Conservation (phyloP, 1,284 basidiomycete genomes). For the Ustanciosporium gigantosporum region DNA sequence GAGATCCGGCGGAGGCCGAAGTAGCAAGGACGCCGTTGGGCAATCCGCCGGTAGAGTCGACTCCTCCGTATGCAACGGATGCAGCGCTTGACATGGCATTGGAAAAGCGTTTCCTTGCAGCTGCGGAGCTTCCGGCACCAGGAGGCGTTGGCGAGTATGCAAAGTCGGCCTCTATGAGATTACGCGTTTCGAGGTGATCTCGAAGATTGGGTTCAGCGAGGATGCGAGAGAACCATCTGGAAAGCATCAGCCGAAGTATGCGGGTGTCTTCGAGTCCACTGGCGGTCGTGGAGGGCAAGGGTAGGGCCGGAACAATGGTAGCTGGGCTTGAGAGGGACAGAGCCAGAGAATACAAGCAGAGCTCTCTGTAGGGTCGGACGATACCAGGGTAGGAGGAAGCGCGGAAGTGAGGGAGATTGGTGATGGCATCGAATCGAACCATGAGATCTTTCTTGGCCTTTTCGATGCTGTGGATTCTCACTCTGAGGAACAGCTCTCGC, state of each 20-base stretch:
- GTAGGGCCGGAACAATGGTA: conserved; percentile 48
- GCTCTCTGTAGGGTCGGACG: conserved; percentile 46
- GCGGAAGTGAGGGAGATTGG: conserved; percentile 53
- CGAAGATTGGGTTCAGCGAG: conserved; percentile 33
- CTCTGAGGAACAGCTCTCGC: conserved; percentile 27
- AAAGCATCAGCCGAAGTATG: conserved; percentile 43
- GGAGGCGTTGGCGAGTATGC: conserved; percentile 48
- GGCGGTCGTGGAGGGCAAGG: conserved; percentile 38
- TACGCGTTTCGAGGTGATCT: conserved; percentile 48
- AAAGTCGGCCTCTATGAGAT: conserved; percentile 54
- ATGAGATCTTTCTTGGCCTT: conserved; percentile 39
- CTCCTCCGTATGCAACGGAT: conserved; percentile 29
- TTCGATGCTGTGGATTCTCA: conserved; percentile 39
- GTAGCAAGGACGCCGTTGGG: conserved; percentile 46
- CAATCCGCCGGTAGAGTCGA: conserved; percentile 32
- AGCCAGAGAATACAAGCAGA: conserved; percentile 44
- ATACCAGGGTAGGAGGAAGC: conserved; percentile 39
- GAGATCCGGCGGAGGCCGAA: conserved; percentile 20
- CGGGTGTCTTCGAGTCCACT: conserved; percentile 41
- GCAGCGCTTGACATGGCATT: conserved; percentile 44
- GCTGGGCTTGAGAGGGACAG: conserved; percentile 33
- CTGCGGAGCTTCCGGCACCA: conserved; percentile 29
- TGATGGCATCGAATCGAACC: conserved; percentile 42
- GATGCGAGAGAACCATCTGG: conserved; percentile 46
- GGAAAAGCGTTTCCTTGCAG: conserved; percentile 40